Conservation (phyloP, 192 early-diverging fungal species). For the Diversispora eburnea region DNA sequence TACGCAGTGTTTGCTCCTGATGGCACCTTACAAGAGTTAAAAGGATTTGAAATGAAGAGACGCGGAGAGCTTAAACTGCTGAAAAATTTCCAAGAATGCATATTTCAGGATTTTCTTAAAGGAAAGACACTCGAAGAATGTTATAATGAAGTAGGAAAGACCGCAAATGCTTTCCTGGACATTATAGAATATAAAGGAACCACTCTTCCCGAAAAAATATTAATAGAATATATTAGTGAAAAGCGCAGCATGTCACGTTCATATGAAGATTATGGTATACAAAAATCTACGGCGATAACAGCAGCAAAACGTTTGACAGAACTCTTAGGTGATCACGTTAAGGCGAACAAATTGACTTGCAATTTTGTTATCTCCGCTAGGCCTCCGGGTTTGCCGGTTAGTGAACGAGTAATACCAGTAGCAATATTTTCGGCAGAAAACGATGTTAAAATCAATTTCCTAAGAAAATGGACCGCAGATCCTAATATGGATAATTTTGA, state of each 20-base stretch:
- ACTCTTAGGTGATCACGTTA: slow-evolving; percentile 97
- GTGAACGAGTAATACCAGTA: slow-evolving; percentile 92
- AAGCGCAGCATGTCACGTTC: slow-evolving; percentile 96
- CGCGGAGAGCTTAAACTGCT: slow-evolving; percentile 97
- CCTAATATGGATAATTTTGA: slow-evolving; percentile 68
- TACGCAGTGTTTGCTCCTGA: slow-evolving; percentile 98
- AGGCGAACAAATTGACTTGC: slow-evolving; percentile 94
- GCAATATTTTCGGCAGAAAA: slow-evolving; percentile 89
- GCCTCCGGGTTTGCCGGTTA: slow-evolving; percentile 69
- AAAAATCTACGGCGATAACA: slow-evolving; percentile 93
- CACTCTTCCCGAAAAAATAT: slow-evolving; percentile 77
- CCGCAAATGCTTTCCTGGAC: slow-evolving; percentile 94
- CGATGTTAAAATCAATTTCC: slow-evolving; percentile 68
- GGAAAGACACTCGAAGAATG: slow-evolving; percentile 83
- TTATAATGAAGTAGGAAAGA: slow-evolving; percentile 82
- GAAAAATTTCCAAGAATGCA: slow-evolving; percentile 94
- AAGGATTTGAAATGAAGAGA: slow-evolving; percentile 98
- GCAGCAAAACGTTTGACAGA: slow-evolving; percentile 93
- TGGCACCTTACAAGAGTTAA: slow-evolving; percentile 91
- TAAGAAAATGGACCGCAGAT: slow-evolving; percentile 94
- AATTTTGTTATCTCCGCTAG: slow-evolving; percentile 90
- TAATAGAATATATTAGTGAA: slow-evolving; percentile 96
- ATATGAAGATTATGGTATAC: slow-evolving; percentile 86
- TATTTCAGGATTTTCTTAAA: slow-evolving; percentile 92
- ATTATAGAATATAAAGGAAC: slow-evolving; percentile 82